Evolutionary conservation across 352 stramenopile genomes (phyloP), one percentile per base, ranked within the genome.

Genomic region (Phytophthora pinifolia): DNA sequence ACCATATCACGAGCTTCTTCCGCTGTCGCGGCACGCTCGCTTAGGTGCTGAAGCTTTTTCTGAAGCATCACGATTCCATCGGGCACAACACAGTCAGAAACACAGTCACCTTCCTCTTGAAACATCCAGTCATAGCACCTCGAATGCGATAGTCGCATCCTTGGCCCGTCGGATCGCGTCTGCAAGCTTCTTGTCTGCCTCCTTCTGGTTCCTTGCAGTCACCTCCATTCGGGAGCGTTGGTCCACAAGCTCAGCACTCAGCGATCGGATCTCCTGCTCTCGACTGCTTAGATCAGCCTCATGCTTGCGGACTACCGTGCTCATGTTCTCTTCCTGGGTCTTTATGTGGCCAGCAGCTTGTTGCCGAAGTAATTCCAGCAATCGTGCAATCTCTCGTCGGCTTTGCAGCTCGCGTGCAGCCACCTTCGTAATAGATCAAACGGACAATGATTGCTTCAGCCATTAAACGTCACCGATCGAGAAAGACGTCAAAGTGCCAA

Each of bases 1-100:
- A 88, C 78, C 65, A 72, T 46, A 58, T 88, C 79, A 18, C 69
- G 72, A 36, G 72, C 73, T 62, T 89, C 76, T 58, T 89, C 79
- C 10, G 76, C 75, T 39, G 67, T 54, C 27, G 68, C 47, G 31
- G 73, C 66, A 37, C 79, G 67, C 13, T 89, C 79, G 2, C 55
- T 53, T 10, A 89, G 53, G 9, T 74, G 59, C 30, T 70, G 67
- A 4, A 82, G 53, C 31, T 85, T 85, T 58, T 72, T 69, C 74
- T 83, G 31, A 48, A 33, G 9, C 12, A 41, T 30, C 6, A 47
- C 5, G 1, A 52, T 20, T 4, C 5, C 31, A 27, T 4, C 5
- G 22, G 35, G 9, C 30, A 46, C 5, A 25, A 30, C 14, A 32
- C 25, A 34, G 15, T 38, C 31, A 42, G 8, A 49, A 29, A 17